These are phyloP conservation scores for Lactarius akahatsu DNA, from an alignment of 768 basidiomycete species.

Conservation along the genomic window DNA sequence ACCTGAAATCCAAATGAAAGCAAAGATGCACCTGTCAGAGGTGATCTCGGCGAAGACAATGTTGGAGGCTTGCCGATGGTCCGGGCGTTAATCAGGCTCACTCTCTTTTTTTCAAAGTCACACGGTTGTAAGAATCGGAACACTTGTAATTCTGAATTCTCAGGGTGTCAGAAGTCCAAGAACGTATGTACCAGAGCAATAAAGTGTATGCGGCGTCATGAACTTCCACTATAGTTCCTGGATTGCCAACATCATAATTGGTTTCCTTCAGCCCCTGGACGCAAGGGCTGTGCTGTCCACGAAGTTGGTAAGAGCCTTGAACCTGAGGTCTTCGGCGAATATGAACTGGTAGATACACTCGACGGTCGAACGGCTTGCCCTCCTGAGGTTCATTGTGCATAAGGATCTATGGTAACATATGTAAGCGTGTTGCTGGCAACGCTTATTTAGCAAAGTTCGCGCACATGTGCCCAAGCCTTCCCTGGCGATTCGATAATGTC, in stretches of 20 bases:
- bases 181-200: no score
- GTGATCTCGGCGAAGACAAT: background rate
- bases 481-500: constrained; percentile 7
- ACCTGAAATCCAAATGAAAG: background rate
- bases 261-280: background rate
- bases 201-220: background rate
- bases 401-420: background rate
- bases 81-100: no score
- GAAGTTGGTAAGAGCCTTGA: constrained; percentile 13
- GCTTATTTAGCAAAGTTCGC: background rate
- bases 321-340: constrained; percentile 9
- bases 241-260: background rate
- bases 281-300: constrained; percentile 1
- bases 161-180: no score
- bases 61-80: no score
- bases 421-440: background rate
- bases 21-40: no score
- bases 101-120: background rate
- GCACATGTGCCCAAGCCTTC: constrained; percentile 18
- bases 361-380: constrained; percentile 11
- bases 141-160: no score
- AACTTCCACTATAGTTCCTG: background rate
- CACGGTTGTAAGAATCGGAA: background rate
- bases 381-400: constrained; percentile 10
- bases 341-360: constrained; percentile 18